Conservation (phyloP, 768 basidiomycete species). For the Amyloporia xantha region DNA sequence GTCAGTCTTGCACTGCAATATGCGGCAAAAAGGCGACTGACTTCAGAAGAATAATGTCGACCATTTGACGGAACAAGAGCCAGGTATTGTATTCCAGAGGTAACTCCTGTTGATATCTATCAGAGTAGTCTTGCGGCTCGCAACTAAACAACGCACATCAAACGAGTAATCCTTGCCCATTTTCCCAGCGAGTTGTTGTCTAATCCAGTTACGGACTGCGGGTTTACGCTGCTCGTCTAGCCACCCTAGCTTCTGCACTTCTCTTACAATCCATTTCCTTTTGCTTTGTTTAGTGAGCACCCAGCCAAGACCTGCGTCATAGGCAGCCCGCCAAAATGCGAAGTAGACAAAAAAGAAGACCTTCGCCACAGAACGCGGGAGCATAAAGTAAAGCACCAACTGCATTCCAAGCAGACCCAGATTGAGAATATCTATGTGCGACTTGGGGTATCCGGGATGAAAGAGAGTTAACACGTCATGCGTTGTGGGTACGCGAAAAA, state of each 20-base stretch:
- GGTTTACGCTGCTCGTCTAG: conserved; percentile 70
- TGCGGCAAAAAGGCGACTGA: too few relatives aligned
- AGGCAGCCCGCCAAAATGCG: conserved; percentile 86
- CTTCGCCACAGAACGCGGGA: conserved; percentile 51
- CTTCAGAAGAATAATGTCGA: conserved; percentile 96
- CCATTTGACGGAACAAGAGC: conserved; percentile 93
- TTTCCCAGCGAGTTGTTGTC: conserved; percentile 79
- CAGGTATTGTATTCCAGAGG: conserved; percentile 95
- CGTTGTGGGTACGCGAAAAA: conserved; percentile 90
- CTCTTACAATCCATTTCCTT: conserved; percentile 85
- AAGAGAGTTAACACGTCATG: conserved; percentile 87
- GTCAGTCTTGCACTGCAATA: background rate
- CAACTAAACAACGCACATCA: conserved; percentile 49
- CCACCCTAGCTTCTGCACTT: conserved; percentile 78
- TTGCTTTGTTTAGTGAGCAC: conserved; percentile 94
- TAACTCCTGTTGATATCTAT: conserved; percentile 48
- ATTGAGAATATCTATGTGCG: conserved; percentile 82
- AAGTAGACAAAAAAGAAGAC: conserved; percentile 87
- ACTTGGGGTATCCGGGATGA: conserved; percentile 77
- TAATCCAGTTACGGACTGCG: conserved; percentile 71
- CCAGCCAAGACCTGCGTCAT: conserved; percentile 92
- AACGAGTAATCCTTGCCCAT: conserved; percentile 95
- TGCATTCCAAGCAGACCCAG: conserved; percentile 75
- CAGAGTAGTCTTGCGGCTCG: conserved; percentile 6
- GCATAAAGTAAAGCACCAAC: conserved; percentile 57